These are phyloP conservation scores for Penicillium argentinense DNA, from an alignment of 495 filamentous ascomycete genomes.

Conservation along the genomic window DNA sequence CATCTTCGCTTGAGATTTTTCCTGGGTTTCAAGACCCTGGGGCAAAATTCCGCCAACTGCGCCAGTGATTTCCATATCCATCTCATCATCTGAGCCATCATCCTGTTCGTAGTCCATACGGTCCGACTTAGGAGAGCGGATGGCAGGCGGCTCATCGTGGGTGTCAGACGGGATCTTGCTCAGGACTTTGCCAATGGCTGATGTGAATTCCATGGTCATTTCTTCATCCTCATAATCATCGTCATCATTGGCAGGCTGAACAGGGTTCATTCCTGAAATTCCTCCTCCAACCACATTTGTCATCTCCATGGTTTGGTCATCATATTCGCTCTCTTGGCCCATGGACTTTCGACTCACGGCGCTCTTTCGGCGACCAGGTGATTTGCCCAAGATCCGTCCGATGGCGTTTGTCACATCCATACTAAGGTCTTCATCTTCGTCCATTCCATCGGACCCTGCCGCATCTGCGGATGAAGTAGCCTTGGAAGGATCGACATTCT, in stretches of 20 bases:
- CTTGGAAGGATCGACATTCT: constrained; percentile 59
- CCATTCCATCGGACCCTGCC: constrained; percentile 23
- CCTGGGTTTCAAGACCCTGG: constrained; percentile 33
- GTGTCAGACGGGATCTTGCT: constrained; percentile 30
- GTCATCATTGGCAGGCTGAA: constrained; percentile 36
- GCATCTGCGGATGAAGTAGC: constrained; percentile 1
- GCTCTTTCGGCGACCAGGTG: constrained; percentile 34
- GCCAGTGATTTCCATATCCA: constrained; percentile 72
- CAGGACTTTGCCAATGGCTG: constrained; percentile 66
- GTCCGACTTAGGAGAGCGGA: constrained; percentile 25
- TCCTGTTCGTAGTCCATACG: constrained; percentile 35
- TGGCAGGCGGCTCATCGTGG: constrained; percentile 26
- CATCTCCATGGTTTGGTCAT: constrained; percentile 75
- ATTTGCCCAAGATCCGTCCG: constrained; percentile 72
- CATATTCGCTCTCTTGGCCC: constrained; percentile 42
- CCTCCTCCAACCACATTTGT: constrained; percentile 72
- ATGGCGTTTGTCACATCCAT: constrained; percentile 85
- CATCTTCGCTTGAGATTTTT: constrained; percentile 53
- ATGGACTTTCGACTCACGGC: constrained; percentile 37
- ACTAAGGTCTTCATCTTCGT: constrained; percentile 65
- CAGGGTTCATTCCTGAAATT: constrained; percentile 43
- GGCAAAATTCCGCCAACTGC: constrained; percentile 68
- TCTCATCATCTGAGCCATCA: constrained; percentile 41
- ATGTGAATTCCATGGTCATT: constrained; percentile 82
- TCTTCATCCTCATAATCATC: constrained; percentile 64